Percentiles rank a stretch among this genome's conserved stretches.
Evolutionary conservation across 2,329 filamentous ascomycete genomes (phyloP).

Genomic region (Bisporella sp.): DNA sequence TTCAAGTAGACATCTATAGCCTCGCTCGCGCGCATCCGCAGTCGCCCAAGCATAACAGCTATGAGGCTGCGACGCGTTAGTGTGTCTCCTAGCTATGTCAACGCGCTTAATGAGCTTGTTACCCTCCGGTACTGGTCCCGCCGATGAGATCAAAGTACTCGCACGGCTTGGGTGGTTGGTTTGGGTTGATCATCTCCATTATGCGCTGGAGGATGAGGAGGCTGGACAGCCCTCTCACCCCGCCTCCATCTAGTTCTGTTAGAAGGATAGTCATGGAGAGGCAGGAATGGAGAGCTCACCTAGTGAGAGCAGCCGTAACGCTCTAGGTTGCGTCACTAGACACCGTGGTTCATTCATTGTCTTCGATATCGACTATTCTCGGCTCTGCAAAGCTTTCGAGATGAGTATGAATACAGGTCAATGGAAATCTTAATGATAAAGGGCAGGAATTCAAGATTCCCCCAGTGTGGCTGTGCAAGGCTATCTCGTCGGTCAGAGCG

Average conservation of each 20-base stretch:
- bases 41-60: slow-evolving; percentile 39
- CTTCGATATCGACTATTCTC: too few species aligned
- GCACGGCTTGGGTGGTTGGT: neutral
- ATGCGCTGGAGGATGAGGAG: neutral
- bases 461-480: too few species aligned
- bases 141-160: slow-evolving; percentile 4
- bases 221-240: neutral
- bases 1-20: slow-evolving; percentile 12
- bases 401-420: too few species aligned
- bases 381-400: too few species aligned
- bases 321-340: too few species aligned
- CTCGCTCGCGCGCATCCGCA: slow-evolving; percentile 20
- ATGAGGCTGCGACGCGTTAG: neutral
- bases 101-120: neutral
- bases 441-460: too few species aligned
- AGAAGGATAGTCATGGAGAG: too few species aligned
- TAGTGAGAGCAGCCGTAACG: too few species aligned
- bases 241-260: neutral
- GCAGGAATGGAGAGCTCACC: too few species aligned
- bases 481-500: too few species aligned
- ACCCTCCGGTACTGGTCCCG: slow-evolving; percentile 7
- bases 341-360: too few species aligned
- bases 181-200: neutral
- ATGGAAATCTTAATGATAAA: too few species aligned
- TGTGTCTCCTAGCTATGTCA: neutral